Conservation (phyloP, 495 filamentous ascomycete species). For the Viridothelium virens region DNA sequence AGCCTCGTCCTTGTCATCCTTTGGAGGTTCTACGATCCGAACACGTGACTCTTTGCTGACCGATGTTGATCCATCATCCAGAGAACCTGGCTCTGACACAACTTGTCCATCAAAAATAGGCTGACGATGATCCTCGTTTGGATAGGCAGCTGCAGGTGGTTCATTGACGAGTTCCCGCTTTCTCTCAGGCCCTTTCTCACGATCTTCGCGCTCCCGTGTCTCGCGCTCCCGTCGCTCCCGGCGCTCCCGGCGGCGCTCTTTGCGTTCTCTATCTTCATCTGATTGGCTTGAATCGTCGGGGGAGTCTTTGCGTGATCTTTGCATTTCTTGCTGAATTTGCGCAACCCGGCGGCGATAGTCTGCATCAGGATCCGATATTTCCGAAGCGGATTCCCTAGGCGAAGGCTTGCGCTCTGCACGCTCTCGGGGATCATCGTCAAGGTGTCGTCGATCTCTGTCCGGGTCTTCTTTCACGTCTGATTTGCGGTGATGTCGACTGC, state of each 20-base stretch:
- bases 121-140: slow-evolving; percentile 14
- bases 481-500: slow-evolving; percentile 17
- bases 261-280: slow-evolving; percentile 21
- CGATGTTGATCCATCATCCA: background rate
- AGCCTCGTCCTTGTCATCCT: slow-evolving; percentile 27
- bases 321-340: slow-evolving; percentile 28
- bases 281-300: slow-evolving; percentile 15
- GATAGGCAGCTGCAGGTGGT: background rate
- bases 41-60: slow-evolving; percentile 21
- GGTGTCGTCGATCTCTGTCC: slow-evolving; percentile 12
- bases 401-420: slow-evolving; percentile 25
- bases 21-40: slow-evolving; percentile 35
- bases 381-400: slow-evolving; percentile 23
- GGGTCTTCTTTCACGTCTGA: slow-evolving; percentile 11
- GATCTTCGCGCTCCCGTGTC: slow-evolving; percentile 19
- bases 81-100: background rate
- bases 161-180: background rate
- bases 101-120: slow-evolving; percentile 12
- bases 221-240: slow-evolving; percentile 21
- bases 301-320: slow-evolving; percentile 10
- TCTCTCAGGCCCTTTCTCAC: background rate
- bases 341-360: slow-evolving; percentile 36
- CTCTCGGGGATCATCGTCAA: slow-evolving; percentile 21
- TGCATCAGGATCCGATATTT: slow-evolving; percentile 33
- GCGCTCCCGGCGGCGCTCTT: slow-evolving; percentile 21